Conservation (phyloP, 1,284 basidiomycete species). For the Laetiporus sulphureus region DNA sequence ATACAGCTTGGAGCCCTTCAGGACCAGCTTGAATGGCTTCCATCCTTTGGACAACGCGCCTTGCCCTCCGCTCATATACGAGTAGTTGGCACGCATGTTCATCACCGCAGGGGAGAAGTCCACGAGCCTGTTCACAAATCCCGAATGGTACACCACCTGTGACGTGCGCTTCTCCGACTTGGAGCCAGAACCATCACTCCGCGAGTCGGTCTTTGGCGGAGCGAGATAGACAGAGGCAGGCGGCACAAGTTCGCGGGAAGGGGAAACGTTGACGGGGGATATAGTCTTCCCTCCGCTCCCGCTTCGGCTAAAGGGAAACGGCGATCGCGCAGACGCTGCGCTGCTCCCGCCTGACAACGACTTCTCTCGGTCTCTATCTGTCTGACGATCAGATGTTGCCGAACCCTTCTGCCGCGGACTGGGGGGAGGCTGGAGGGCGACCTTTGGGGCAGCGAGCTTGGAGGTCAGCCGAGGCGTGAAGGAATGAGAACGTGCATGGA, state of each 20-base stretch:
- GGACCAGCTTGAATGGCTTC: conserved; percentile 77
- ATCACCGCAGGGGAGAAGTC: conserved; percentile 36
- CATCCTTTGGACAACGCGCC: conserved; percentile 53
- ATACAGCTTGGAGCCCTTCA: conserved; percentile 76
- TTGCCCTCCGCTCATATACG: conserved; percentile 19
- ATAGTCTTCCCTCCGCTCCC: conserved; percentile 13
- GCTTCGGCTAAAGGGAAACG: conserved; percentile 30
- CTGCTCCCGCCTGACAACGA: conserved; percentile 13
- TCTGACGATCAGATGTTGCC: conserved; percentile 31
- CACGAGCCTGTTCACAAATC: conserved; percentile 67
- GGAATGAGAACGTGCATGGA: conserved; percentile 56
- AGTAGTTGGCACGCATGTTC: conserved; percentile 26
- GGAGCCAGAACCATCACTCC: conserved; percentile 15
- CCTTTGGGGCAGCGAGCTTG: conserved; percentile 48
- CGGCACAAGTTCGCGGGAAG: conserved; percentile 16
- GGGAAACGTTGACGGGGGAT: conserved; percentile 11
- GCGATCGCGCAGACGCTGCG: conserved; percentile 20
- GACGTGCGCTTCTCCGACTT: conserved; percentile 49
- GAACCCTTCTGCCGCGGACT: conserved; percentile 51
- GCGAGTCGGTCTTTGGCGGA: conserved; percentile 42
- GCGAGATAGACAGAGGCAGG: conserved; percentile 41
- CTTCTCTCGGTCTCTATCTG: conserved; percentile 27
- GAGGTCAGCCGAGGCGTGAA: conserved; percentile 68
- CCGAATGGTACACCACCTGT: conserved; percentile 67
- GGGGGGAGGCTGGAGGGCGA: conserved; percentile 33